Base-by-base conservation (phyloP, 768 basidiomycete species). In the Fibroporia radiculosa region DNA sequence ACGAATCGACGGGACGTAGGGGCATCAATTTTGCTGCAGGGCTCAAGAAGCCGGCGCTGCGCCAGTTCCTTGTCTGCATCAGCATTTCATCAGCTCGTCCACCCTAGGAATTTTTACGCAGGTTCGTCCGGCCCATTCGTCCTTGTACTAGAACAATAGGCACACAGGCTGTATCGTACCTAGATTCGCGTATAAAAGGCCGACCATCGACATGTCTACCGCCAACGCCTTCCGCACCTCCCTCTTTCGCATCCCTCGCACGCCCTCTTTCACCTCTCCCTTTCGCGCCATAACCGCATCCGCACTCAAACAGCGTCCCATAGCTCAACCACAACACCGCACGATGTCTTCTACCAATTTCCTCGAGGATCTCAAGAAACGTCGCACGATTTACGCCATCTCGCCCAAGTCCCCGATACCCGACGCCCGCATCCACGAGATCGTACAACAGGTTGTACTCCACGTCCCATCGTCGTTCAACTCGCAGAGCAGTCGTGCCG, bases 381-480 rank as follows among this genome's bases (percentile, higher is more conserved):
- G 53, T 34, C 53, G 53, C 53, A 41, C 53, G 28, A 19, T 44
- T 40, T 54, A 54, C 50, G 40, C 48, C 43, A 47, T 54, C 45
- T 35, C 48, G 38, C 41, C 47, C 34, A 50, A 51, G 40, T 45
- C 53, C 18, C 38, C 50, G 29, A 54, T 54, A 45, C 33, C 53
- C 28, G 53, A 54, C 43, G 48, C 33, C 33, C 51, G 48, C 49
- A 49, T 54, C 22, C 29, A 51, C 45, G 50, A 54, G 48, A 54
- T 54, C 40, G 31, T 54, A 42, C 35, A 48, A 14, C 28, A 36
- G 26, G 45, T 50, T 5, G 50, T 54, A 35, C 51, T 51, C 39
- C 50, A 54, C 46, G 43, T 48, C 26, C 53, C 53, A 19, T 49
- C 50, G 34, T 54, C 53, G 35, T 54, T 54, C 53, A 54, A 54